phyloP scores from a whole-genome alignment of 108 stramenopile species.

The Skeletonema grethae region DNA sequence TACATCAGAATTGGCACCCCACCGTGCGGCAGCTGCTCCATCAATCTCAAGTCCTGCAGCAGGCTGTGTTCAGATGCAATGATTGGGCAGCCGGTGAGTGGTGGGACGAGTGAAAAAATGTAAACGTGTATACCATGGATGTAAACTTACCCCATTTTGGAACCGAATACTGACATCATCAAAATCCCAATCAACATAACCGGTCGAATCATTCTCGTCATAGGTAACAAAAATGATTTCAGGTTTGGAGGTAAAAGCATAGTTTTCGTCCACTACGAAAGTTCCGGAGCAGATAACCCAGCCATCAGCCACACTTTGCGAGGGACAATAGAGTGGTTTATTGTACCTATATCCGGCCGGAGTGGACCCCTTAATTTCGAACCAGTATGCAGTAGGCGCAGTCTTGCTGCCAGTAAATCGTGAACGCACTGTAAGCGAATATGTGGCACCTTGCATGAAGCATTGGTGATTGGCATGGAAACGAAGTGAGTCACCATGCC shows the following conservation, averaged over 20 bases:
- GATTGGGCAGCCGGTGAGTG: not conserved
- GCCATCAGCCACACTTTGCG: conserved; percentile 13
- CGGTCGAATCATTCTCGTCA: conserved; percentile 11
- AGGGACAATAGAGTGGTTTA: conserved; percentile 15
- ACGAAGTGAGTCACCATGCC: not conserved
- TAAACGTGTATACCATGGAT: not conserved
- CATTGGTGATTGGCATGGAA: conserved; percentile 29
- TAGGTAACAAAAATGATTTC: conserved; percentile 11
- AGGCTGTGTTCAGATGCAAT: conserved; percentile 5
- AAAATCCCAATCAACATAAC: conserved; percentile 30
- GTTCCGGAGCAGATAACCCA: conserved; percentile 40
- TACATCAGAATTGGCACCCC: conserved; percentile 55
- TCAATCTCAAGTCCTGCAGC: conserved; percentile 37
- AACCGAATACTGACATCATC: conserved; percentile 49
- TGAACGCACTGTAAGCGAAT: conserved; percentile 25
- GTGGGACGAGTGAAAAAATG: not conserved
- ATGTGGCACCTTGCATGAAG: conserved; percentile 28
- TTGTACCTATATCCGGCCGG: conserved; percentile 7
- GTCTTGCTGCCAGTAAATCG: conserved; percentile 19
- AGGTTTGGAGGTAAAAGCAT: not conserved
- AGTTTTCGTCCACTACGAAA: conserved; percentile 22
- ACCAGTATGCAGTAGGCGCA: no score
- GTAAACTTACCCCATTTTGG: conserved; percentile 37
- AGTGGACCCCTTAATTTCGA: conserved; percentile 9
- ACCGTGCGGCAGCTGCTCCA: conserved; percentile 16